Evolutionary conservation across 352 stramenopile species (phyloP), one percentile per base, ranked within the genome.

Genomic region (Phytophthora ramorum): DNA sequence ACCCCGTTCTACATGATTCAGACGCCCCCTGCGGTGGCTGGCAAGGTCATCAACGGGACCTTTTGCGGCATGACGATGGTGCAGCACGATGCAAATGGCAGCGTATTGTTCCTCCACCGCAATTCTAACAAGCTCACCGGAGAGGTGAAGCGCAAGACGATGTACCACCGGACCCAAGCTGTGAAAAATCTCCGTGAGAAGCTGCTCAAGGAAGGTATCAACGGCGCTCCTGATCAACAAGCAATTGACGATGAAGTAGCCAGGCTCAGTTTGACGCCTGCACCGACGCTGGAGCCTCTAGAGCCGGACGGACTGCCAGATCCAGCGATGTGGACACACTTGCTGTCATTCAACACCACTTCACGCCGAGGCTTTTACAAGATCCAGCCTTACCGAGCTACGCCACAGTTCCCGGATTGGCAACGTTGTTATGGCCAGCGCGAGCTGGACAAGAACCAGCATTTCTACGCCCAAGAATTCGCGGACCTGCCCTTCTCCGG

Each of bases 251-350:
- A 60, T n/a, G 58, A 59, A 44, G 37, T 60, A 12, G 32, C 35
- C 8, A 52, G 48, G 22, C 41, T 64, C 7, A 49, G 32, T 13
- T 48, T 43, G 24, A 62, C 38, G 8, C 54, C 38, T 34, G 46
- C 22, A 14, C 62, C 62, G 19, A 65, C 67, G 7, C 19, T 55
- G 17, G 46, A 63, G 19, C 35, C 54, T 28, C 51, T 32, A 3
- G 53, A 66, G 8, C 32, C 53, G 0, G 71, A 71, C 43, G 46
- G 59, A 63, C 53, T 73, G 17, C 64, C 65, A 44, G 73, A 86
- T 55, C 76, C 76, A 14, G 58, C 58, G n/a, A 78, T 91, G 55
- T 86, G 81, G 71, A 89, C 84, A 4, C 79, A 91, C 49, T 67
- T 90, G 51, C 35, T 85, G 61, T 71, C 77, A 52, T 79, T 91